These are phyloP conservation scores for Jaenimonas drosophilae DNA, from an alignment of 208 protist genomes.

Conservation along the genomic window DNA sequence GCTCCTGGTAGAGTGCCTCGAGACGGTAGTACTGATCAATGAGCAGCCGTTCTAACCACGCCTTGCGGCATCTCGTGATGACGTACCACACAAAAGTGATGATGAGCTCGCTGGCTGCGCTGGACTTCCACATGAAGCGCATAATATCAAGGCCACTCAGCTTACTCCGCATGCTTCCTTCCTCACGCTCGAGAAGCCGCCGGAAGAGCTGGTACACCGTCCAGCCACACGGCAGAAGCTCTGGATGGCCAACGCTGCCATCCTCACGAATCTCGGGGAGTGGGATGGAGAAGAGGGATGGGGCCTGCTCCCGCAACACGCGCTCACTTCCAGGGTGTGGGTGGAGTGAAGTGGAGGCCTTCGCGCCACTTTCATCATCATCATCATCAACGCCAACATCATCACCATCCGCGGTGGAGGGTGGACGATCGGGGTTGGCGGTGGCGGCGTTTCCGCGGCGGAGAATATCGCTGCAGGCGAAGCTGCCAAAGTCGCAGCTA, in stretches of 20 bases:
- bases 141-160: slow-evolving; percentile 34
- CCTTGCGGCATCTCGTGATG: slow-evolving; percentile 33
- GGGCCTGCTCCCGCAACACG: slow-evolving; percentile 9
- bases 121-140: slow-evolving; percentile 27
- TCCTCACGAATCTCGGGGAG: slow-evolving; percentile 12
- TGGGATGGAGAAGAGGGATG: slow-evolving; percentile 23
- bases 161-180: slow-evolving; percentile 15
- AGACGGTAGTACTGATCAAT: slow-evolving; percentile 36
- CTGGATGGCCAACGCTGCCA: slow-evolving; percentile 4
- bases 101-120: slow-evolving; percentile 27
- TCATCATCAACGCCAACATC: not conserved
- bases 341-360: not conserved
- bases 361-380: not conserved
- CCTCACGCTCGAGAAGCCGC: slow-evolving; percentile 27
- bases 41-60: slow-evolving; percentile 26
- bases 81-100: slow-evolving; percentile 58
- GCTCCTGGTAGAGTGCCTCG: slow-evolving; percentile 19
- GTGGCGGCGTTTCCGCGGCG: no score
- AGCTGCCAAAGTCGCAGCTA: no score
- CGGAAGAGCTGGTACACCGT: slow-evolving; percentile 19
- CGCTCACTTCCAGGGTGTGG: not conserved
- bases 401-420: not conserved
- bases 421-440: no score
- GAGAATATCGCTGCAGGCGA: no score
- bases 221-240: slow-evolving; percentile 7